Evolutionary conservation across 768 basidiomycete genomes (phyloP).

Genomic region (Boletus rubescentipes): DNA sequence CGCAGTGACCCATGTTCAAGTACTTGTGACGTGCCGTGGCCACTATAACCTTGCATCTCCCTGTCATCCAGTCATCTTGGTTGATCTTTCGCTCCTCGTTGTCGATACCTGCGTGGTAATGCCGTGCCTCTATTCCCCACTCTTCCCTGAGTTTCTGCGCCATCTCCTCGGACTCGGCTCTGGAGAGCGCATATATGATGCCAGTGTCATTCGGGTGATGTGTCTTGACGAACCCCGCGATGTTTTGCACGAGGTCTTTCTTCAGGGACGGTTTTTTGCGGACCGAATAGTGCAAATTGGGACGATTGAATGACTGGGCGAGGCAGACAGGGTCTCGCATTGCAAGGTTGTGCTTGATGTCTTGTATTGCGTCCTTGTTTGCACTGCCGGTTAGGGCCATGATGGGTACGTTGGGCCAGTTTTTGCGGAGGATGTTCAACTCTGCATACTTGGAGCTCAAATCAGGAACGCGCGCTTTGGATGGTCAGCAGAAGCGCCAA

Average conservation of each 20-base stretch:
- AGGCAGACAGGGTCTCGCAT: constrained; percentile 59
- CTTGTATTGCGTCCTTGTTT: constrained; percentile 69
- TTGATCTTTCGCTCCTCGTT: constrained; percentile 58
- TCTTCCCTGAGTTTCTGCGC: constrained; percentile 64
- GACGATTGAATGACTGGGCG: constrained; percentile 87
- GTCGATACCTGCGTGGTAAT: constrained; percentile 85
- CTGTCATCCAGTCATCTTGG: constrained; percentile 73
- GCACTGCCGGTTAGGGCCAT: constrained; percentile 98
- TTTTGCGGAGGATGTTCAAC: constrained; percentile 64
- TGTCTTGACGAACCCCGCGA: constrained; percentile 64
- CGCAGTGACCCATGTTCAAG: neutral
- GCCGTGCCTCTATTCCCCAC: constrained; percentile 58
- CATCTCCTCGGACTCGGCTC: constrained; percentile 76
- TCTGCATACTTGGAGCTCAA: constrained; percentile 55
- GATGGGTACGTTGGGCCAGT: constrained; percentile 80
- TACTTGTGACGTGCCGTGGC: constrained; percentile 66
- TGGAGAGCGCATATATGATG: constrained; percentile 80
- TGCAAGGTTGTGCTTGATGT: constrained; percentile 72
- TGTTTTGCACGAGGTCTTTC: constrained; percentile 51
- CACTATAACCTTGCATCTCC: constrained; percentile 77
- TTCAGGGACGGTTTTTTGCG: constrained; percentile 45
- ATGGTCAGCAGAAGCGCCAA: neutral
- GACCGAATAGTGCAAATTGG: constrained; percentile 83
- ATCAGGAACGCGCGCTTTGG: constrained; percentile 9
- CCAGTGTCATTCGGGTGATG: constrained; percentile 64